A percentile compares a stretch with the other conserved stretches of the same genome.
These are phyloP conservation scores for Pulveroboletus sp. DNA, from an alignment of 768 basidiomycete species.

Conservation along the genomic window DNA sequence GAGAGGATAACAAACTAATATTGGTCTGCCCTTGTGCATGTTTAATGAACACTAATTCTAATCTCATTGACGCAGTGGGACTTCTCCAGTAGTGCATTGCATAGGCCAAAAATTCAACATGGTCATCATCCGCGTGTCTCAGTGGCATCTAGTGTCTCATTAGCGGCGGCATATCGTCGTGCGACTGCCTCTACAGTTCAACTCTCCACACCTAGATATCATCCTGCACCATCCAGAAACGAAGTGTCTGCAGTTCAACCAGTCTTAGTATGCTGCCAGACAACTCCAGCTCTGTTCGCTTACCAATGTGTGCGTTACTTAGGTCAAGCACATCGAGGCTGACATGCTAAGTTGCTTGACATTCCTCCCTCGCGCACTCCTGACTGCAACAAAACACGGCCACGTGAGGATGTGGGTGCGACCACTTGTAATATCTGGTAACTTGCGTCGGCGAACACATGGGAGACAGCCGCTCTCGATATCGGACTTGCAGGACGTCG, in stretches of 20 bases:
- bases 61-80: slow-evolving; percentile 64
- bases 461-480: slow-evolving; percentile 29
- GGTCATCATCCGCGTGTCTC: slow-evolving; percentile 72
- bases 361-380: slow-evolving; percentile 73
- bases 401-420: slow-evolving; percentile 83
- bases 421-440: slow-evolving; percentile 47
- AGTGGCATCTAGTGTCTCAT: slow-evolving; percentile 73
- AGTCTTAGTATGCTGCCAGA: slow-evolving; percentile 58
- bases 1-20: slow-evolving; percentile 94
- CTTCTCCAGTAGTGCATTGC: slow-evolving; percentile 87
- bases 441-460: slow-evolving; percentile 26
- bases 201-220: slow-evolving; percentile 59
- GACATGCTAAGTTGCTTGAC: slow-evolving; percentile 72
- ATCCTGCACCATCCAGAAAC: slow-evolving; percentile 85
- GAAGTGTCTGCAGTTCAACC: slow-evolving; percentile 90
- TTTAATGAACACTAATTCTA: not conserved
- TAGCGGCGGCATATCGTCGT: slow-evolving; percentile 61
- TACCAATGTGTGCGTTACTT: slow-evolving; percentile 1
- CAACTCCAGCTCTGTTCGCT: not conserved
- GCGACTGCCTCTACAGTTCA: slow-evolving; percentile 54
- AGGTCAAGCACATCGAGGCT: slow-evolving; percentile 80
- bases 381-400: slow-evolving; percentile 76
- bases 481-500: slow-evolving; percentile 29
- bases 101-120: slow-evolving; percentile 76
- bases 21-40: slow-evolving; percentile 48